Base-by-base conservation (phyloP, 768 basidiomycete species). In the Phanerodontia chrysosporium region DNA sequence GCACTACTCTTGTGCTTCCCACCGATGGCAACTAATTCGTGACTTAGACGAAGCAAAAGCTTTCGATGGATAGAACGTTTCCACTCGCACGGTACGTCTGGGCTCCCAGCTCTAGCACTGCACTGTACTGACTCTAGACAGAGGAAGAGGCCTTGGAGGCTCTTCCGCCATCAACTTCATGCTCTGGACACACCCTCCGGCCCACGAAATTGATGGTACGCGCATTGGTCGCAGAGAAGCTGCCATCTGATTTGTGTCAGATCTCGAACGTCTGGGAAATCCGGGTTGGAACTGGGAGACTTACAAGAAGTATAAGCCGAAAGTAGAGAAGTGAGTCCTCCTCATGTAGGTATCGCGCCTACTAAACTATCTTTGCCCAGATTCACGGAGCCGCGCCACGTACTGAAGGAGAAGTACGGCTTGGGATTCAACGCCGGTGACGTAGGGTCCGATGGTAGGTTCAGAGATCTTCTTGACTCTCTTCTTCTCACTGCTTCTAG, bases 231-330 rank as follows among this genome's bases (percentile, higher is more conserved):
- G 5, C 9, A 3, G 14, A 10, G 42, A 16, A 16, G 14, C 13
- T 9, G 2, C 16, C 24, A 9, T 22, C n/a, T 16, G 13, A 29
- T 16, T 22, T 8, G 21, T 39, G 2, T 3, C 3, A 27, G 21
- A n/a, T 10, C n/a, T 42, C 2, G 67, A 69, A 57, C 57, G 58
- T 8, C 61, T 69, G 0, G 67, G 67, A 0, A 69, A 66, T 46
- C 67, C 67, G 2, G 67, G 67, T 0, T 69, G 65, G 65, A 66
- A 66, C 48, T 69, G 67, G 67, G 49, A 64, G 30, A 65, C 64
- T 28, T 65, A 46, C 35, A 49, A 65, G 52, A 62, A 62, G 27
- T 65, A 64, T 45, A 32, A 64, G 12, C 48, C 45, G 1, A 60
- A 58, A 9, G 58, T 62, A 0, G 67, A 69, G 51, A 55, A 62